Percentiles rank a stretch among this genome's conserved stretches.
These are phyloP conservation scores for Entelexis paramagnoliae DNA, from an alignment of 1,139 yeast genomes.

Conservation along the genomic window DNA sequence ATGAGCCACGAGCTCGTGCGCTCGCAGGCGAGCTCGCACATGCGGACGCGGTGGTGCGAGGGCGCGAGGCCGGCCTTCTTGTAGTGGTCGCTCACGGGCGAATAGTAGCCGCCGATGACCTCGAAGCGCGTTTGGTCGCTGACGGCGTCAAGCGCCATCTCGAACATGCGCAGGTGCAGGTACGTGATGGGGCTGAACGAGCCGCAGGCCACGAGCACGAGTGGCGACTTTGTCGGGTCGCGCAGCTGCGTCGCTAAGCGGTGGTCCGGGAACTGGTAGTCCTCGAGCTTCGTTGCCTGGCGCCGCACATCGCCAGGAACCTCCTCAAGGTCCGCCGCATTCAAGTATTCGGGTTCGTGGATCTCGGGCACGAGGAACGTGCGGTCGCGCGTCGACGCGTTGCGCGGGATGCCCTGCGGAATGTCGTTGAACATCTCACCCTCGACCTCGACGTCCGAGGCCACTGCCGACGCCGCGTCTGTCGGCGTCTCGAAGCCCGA, in stretches of 20 bases:
- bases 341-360: slow-evolving; percentile 34
- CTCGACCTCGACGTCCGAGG: background rate
- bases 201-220: slow-evolving; percentile 95
- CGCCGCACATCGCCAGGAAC: slow-evolving; percentile 89
- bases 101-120: slow-evolving; percentile 91
- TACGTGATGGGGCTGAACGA: slow-evolving; percentile 94
- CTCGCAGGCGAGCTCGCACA: slow-evolving; percentile 98
- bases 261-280: slow-evolving; percentile 77
- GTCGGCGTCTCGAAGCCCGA: slow-evolving; percentile 12
- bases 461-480: slow-evolving; percentile 15
- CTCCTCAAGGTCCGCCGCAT: slow-evolving; percentile 85
- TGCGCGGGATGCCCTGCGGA: slow-evolving; percentile 24
- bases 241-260: slow-evolving; percentile 60
- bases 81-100: slow-evolving; percentile 95
- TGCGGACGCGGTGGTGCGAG: slow-evolving; percentile 79
- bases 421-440: slow-evolving; percentile 11
- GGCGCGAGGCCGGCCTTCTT: slow-evolving; percentile 88
- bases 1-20: slow-evolving; percentile 93
- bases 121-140: slow-evolving; percentile 87
- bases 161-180: slow-evolving; percentile 91
- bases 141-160: slow-evolving; percentile 95
- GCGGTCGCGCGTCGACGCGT: slow-evolving; percentile 12
- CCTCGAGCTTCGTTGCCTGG: slow-evolving; percentile 60
- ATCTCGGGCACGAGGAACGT: slow-evolving; percentile 28
- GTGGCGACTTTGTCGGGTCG: slow-evolving; percentile 73